Percentiles rank a stretch among this genome's conserved stretches.
Conservation (phyloP, 1,284 basidiomycete genomes). For the Inonotus obliquus region DNA sequence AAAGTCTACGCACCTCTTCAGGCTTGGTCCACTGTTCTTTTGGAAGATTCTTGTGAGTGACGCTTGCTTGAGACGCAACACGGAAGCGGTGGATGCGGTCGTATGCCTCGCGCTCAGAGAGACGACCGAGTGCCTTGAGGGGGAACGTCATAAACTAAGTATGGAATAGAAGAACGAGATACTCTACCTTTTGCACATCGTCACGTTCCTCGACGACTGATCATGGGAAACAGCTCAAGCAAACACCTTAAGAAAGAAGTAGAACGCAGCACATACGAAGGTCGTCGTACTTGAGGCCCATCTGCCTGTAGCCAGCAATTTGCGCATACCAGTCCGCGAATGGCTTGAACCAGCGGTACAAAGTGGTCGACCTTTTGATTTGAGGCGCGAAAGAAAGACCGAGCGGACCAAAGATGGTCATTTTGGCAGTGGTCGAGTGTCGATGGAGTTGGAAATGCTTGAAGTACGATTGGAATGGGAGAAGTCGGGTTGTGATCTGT, state of each 20-base stretch:
- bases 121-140: constrained; percentile 74
- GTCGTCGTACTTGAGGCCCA: constrained; percentile 95
- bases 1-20: constrained; percentile 59
- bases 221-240: constrained; percentile 17
- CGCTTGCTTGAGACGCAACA: constrained; percentile 75
- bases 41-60: constrained; percentile 80
- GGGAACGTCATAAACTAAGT: constrained; percentile 2
- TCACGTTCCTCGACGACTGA: constrained; percentile 83
- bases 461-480: constrained; percentile 12
- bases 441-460: constrained; percentile 9
- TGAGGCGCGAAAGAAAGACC: constrained; percentile 77
- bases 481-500: constrained; percentile 9
- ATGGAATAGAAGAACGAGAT: background rate
- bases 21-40: constrained; percentile 82
- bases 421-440: constrained; percentile 22
- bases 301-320: constrained; percentile 79
- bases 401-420: constrained; percentile 63
- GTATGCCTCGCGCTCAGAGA: constrained; percentile 78
- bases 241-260: constrained; percentile 12
- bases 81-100: constrained; percentile 93
- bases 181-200: constrained; percentile 77
- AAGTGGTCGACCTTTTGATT: constrained; percentile 65
- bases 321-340: constrained; percentile 84
- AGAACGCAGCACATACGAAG: constrained; percentile 55
- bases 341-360: constrained; percentile 70